Base-by-base conservation (phyloP, 495 filamentous ascomycete genomes). In the Hyphodiscus hymeniophilus region DNA sequence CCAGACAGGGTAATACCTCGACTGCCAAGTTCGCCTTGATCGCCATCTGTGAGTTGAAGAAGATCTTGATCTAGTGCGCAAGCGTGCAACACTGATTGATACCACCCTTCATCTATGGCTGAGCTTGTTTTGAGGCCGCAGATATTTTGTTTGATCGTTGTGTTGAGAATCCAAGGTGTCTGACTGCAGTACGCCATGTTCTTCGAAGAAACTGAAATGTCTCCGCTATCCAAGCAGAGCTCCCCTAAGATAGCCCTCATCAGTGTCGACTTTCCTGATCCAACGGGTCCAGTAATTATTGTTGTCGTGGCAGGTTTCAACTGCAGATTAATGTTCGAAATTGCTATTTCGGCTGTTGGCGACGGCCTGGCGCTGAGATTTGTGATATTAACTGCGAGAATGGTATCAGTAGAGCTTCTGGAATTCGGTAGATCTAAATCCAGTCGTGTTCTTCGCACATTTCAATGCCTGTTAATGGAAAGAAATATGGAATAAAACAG, bases 231-330 rank as follows among this genome's bases (percentile, higher is more conserved):
- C 47, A 33, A 72, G 48, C 68, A 66, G 2, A 75, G 60, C 51
- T 85, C 80, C 17, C 79, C 77, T 0, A 82, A 66, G 13, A 85
- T 48, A 6, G 71, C 69, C 38, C 74, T 74, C 18, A 85, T 58
- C 10, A 85, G 48, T 2, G 75, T 77, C 3, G 74, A 72, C 48
- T 84, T 84, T 5, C 81, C 81, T 38, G 68, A 76, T 5, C 78
- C 78, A 6, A 79, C 74, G 2, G 79, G 75, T 12, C 80, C 80
- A 35, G 80, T 62, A 12, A 84, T 53, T 54, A 79, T 70, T 3
- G 68, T 74, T n/a, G n/a, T n/a, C n/a, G n/a, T n/a, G n/a, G n/a
- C n/a, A n/a, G n/a, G n/a, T n/a, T n/a, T n/a, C n/a, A n/a, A n/a
- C n/a, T n/a, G n/a, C n/a, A n/a, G n/a, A n/a, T n/a, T n/a, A n/a